Percentiles rank a stretch among this genome's conserved stretches.
Conservation (phyloP, 2,329 filamentous ascomycete species). For the Ilyonectria mors-panacis region DNA sequence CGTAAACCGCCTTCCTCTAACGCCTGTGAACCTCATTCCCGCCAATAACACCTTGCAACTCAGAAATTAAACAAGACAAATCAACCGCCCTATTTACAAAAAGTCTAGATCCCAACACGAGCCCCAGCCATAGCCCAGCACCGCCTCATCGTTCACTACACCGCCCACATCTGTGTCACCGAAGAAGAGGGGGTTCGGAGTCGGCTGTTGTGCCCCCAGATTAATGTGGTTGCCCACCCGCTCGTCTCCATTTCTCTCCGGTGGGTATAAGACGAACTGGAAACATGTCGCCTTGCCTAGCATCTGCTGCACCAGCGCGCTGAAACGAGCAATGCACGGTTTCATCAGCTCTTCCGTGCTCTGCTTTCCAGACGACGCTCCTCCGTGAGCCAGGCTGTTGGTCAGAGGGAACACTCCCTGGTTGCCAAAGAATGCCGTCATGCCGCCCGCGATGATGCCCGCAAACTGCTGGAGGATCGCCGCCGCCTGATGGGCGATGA, state of each 20-base stretch:
- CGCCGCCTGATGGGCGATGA: conserved; percentile 53
- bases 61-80: not conserved
- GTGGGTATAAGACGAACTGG: conserved; percentile 40
- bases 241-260: conserved; percentile 35
- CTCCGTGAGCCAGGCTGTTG: not conserved
- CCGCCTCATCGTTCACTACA: conserved; percentile 37
- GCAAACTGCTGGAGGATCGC: conserved; percentile 52
- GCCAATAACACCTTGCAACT: not conserved
- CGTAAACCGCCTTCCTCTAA: not conserved
- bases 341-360: conserved; percentile 37
- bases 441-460: conserved; percentile 34
- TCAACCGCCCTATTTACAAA: conserved; percentile 31
- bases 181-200: conserved; percentile 42
- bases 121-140: conserved; percentile 45
- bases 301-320: conserved; percentile 51
- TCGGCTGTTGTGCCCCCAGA: conserved; percentile 33
- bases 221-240: conserved; percentile 24
- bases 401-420: conserved; percentile 34
- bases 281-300: conserved; percentile 54
- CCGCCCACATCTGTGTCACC: conserved; percentile 34
- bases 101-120: conserved; percentile 48
- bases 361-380: conserved; percentile 28
- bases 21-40: not conserved
- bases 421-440: conserved; percentile 37
- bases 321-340: conserved; percentile 42